These are phyloP conservation scores for Aciculosporium take DNA, from an alignment of 2,329 filamentous ascomycete species.

Conservation along the genomic window DNA sequence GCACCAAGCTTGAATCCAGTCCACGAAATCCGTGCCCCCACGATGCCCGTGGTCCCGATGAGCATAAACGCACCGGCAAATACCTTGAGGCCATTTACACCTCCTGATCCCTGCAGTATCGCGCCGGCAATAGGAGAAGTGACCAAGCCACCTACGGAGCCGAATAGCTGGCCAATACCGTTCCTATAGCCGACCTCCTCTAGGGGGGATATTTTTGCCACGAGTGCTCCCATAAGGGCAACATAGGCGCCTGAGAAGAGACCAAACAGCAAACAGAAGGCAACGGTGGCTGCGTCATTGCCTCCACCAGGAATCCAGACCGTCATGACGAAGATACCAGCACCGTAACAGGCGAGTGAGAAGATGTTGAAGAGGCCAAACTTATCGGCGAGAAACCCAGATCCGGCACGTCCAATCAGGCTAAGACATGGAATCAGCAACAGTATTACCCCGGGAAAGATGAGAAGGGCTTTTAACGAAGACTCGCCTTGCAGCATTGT, in stretches of 20 bases:
- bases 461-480: not conserved
- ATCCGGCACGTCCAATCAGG: conserved; percentile 11
- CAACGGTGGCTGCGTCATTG: conserved; percentile 11
- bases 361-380: conserved; percentile 17
- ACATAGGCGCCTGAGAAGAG: conserved; percentile 17
- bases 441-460: not conserved
- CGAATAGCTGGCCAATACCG: conserved; percentile 19
- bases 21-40: conserved; percentile 7
- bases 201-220: conserved; percentile 35
- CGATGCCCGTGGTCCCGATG: conserved; percentile 9
- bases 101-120: conserved; percentile 9
- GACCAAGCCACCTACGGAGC: conserved; percentile 9
- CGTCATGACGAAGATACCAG: conserved; percentile 17
- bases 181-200: conserved; percentile 39
- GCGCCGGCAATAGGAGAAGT: conserved; percentile 11
- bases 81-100: conserved; percentile 8
- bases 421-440: conserved; percentile 6
- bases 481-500: conserved; percentile 14
- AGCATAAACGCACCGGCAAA: conserved; percentile 10
- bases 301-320: conserved; percentile 20
- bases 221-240: conserved; percentile 13
- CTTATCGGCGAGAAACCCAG: conserved; percentile 12
- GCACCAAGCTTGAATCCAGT: conserved; percentile 9
- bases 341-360: conserved; percentile 27
- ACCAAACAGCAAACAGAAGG: conserved; percentile 17